These are phyloP conservation scores for Curvularia sp. DNA, from an alignment of 2,329 filamentous ascomycete genomes.

Conservation along the genomic window DNA sequence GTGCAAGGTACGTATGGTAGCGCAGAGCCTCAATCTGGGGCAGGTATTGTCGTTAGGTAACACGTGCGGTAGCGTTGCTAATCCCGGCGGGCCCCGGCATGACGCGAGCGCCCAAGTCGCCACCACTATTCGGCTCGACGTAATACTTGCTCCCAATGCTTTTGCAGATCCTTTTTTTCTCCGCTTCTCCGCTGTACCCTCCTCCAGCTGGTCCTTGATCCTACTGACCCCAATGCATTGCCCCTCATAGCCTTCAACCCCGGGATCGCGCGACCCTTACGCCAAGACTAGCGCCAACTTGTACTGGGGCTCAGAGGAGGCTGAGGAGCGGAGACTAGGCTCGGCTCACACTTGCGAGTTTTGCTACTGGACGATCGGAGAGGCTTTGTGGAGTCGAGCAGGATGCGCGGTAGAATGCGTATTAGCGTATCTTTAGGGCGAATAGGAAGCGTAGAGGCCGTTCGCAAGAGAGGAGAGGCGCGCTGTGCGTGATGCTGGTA, in stretches of 20 bases:
- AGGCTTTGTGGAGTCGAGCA: no score
- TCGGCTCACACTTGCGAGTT: no score
- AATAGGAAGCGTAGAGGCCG: no score
- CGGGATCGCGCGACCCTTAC: no score
- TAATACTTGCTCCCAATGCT: constrained; percentile 39
- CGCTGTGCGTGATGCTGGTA: no score
- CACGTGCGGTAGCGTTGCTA: constrained; percentile 7
- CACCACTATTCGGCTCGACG: constrained; percentile 29
- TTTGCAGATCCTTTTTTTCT: constrained; percentile 48
- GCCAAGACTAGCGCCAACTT: no score
- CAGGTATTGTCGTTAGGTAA: constrained; percentile 11
- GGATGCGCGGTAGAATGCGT: constrained; percentile 24
- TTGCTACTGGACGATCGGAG: no score
- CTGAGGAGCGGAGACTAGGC: no score
- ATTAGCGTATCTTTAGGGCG: no score
- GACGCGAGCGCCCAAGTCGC: not conserved
- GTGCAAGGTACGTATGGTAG: constrained; percentile 4
- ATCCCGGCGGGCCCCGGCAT: constrained; percentile 1
- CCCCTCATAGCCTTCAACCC: no score
- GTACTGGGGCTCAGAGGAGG: no score
- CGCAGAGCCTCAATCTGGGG: constrained; percentile 12
- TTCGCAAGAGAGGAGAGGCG: no score
- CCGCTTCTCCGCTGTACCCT: constrained; percentile 56
- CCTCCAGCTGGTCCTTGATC: constrained; percentile 50
- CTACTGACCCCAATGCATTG: constrained; percentile 43